Percentiles rank a stretch among this genome's conserved stretches.
Evolutionary conservation across 345 rosid species (phyloP).

Genomic region (Arabis hirsuta): DNA sequence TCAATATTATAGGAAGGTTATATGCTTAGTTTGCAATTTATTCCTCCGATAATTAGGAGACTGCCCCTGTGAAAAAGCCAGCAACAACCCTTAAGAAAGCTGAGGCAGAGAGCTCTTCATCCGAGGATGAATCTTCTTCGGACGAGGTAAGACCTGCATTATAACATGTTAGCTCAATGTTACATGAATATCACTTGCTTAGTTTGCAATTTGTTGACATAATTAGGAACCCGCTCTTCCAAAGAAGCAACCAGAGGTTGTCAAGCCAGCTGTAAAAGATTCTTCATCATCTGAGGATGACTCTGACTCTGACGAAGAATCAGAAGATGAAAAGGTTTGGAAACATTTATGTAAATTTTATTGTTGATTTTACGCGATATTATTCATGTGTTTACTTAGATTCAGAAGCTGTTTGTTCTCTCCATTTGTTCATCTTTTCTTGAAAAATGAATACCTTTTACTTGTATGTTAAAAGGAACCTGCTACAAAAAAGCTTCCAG

Average conservation of each 20-base stretch:
- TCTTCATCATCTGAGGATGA: constrained; percentile 34
- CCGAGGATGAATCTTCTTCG: constrained; percentile 44
- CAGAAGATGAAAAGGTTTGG: constrained; percentile 30
- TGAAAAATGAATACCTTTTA: background rate
- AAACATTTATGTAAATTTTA: background rate
- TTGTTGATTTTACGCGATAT: background rate
- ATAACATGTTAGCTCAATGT: background rate
- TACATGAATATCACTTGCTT: background rate
- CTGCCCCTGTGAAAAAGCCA: constrained; percentile 19
- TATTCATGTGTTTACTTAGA: background rate
- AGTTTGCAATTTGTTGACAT: background rate
- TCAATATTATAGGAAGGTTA: background rate
- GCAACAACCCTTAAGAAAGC: constrained; percentile 26
- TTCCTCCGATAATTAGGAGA: constrained; percentile 29
- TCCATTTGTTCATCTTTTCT: no score
- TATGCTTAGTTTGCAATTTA: background rate
- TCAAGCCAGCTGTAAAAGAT: constrained; percentile 43
- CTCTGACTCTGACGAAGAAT: constrained; percentile 26
- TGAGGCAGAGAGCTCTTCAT: constrained; percentile 44
- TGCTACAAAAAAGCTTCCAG: constrained; percentile 7
- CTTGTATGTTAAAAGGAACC: constrained; percentile 8
- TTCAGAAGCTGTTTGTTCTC: background rate
- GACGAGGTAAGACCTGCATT: constrained; percentile 38
- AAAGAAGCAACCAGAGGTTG: constrained; percentile 32
- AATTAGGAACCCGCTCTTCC: constrained; percentile 39